Evolutionary conservation across 768 basidiomycete species (phyloP).

Genomic region (Auricularia heimuer): DNA sequence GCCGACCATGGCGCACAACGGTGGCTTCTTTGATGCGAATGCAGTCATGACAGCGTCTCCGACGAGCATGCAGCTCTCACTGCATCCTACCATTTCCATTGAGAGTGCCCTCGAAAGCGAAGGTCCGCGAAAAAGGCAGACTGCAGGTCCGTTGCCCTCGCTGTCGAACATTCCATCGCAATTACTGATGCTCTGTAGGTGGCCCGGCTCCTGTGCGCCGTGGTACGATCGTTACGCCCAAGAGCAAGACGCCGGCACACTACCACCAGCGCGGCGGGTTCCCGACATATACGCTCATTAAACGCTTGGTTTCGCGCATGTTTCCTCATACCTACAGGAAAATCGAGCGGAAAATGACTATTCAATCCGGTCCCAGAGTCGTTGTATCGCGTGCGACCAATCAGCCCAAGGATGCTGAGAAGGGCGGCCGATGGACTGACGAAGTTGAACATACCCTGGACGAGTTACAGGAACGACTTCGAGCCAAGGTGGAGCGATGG

Average conservation of each 20-base stretch:
- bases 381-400: background rate
- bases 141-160: background rate
- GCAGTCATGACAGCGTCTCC: background rate
- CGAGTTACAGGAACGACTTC: background rate
- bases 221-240: background rate
- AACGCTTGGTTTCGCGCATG: background rate
- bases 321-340: background rate
- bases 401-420: background rate
- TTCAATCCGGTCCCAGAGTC: background rate
- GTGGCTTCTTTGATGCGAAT: background rate
- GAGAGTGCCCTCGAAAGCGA: background rate
- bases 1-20: background rate
- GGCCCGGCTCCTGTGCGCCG: background rate
- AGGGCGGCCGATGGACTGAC: background rate
- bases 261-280: background rate
- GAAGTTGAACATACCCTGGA: background rate
- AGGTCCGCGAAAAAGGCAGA: background rate
- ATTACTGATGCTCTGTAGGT: background rate
- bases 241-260: background rate
- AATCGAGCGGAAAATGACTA: background rate
- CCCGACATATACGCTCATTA: background rate
- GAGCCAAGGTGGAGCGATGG: background rate
- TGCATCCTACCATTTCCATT: background rate
- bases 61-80: background rate
- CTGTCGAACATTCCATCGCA: background rate